A percentile compares a stretch with the other conserved stretches of the same genome.
These are phyloP conservation scores for Nematocida sp. DNA, from an alignment of 371 early-diverging fungal genomes.

Conservation along the genomic window DNA sequence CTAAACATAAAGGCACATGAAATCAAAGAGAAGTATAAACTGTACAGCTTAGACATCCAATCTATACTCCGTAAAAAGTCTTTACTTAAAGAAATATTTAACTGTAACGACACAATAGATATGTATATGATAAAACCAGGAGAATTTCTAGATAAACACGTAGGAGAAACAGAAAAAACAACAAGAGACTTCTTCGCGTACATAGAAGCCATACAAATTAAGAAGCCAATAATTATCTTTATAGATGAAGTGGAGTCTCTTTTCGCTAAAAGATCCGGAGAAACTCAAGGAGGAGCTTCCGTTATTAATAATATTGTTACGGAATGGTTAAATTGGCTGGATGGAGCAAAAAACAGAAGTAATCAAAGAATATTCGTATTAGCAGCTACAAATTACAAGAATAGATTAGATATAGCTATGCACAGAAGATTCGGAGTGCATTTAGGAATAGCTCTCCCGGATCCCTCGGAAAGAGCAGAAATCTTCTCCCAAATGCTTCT, in stretches of 20 bases:
- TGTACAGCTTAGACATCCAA: slow-evolving; percentile 1
- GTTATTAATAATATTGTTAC: slow-evolving; percentile 23
- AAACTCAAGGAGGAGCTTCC: background rate
- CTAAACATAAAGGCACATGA: slow-evolving; percentile 44
- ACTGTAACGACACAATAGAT: slow-evolving; percentile 50
- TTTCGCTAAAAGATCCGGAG: slow-evolving; percentile 39
- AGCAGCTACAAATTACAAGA: slow-evolving; percentile 56
- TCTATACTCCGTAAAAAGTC: background rate
- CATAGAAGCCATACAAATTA: slow-evolving; percentile 39
- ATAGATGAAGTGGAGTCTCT: slow-evolving; percentile 63
- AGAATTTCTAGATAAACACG: slow-evolving; percentile 56
- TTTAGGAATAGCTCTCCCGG: slow-evolving; percentile 40
- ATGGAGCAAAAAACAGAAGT: slow-evolving; percentile 31
- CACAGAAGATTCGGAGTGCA: slow-evolving; percentile 51
- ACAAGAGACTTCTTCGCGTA: slow-evolving; percentile 43
- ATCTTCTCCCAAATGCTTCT: slow-evolving; percentile 20
- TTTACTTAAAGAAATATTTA: slow-evolving; percentile 22
- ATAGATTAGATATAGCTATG: slow-evolving; percentile 56
- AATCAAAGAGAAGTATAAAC: slow-evolving; percentile 23
- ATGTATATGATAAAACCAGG: slow-evolving; percentile 47
- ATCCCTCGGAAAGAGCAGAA: slow-evolving; percentile 28
- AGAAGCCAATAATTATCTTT: slow-evolving; percentile 52
- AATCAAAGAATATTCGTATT: slow-evolving; percentile 48
- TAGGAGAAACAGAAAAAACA: slow-evolving; percentile 59
- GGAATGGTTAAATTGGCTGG: slow-evolving; percentile 56